Evolutionary conservation across 192 early-diverging fungal genomes (phyloP).

Genomic region (Borealophlyctis nickersoniae): DNA sequence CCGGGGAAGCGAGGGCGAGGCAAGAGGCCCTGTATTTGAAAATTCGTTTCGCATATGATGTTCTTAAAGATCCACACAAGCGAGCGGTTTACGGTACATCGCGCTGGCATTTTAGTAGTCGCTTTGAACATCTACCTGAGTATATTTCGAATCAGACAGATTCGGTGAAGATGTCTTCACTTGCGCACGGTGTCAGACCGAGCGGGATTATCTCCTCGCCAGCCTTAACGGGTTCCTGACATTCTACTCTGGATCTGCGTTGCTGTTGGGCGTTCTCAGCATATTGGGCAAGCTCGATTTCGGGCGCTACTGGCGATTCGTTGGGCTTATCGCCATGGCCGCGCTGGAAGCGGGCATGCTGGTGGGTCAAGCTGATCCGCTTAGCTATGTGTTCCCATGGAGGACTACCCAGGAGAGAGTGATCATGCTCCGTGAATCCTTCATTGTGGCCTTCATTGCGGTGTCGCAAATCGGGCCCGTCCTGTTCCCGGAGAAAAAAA

Average conservation of each 20-base stretch:
- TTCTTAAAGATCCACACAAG: conserved; percentile 38
- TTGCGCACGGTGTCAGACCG: conserved; percentile 40
- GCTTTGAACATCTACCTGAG: neutral
- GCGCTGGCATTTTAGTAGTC: neutral
- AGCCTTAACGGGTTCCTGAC: conserved; percentile 17
- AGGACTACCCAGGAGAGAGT: conserved; percentile 40
- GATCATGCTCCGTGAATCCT: conserved; percentile 43
- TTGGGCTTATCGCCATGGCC: conserved; percentile 27
- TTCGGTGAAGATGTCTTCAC: conserved; percentile 23
- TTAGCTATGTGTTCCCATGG: conserved; percentile 27
- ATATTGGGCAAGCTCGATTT: conserved; percentile 38
- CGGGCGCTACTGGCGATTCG: conserved; percentile 45
- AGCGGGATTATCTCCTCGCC: conserved; percentile 34
- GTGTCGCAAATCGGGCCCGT: conserved; percentile 48
- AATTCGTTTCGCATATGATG: conserved; percentile 43
- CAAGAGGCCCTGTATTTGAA: conserved; percentile 30
- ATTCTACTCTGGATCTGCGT: conserved; percentile 33
- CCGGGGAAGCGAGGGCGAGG: conserved; percentile 1
- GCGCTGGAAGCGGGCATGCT: conserved; percentile 33
- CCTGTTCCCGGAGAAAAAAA: conserved; percentile 25
- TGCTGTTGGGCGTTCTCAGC: conserved; percentile 32
- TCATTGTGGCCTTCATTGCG: conserved; percentile 39
- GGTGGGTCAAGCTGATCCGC: neutral
- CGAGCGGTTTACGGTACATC: conserved; percentile 41
- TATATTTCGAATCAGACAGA: conserved; percentile 26